Evolutionary conservation across 495 filamentous ascomycete genomes (phyloP).

Genomic region (Haplographium delicatum): DNA sequence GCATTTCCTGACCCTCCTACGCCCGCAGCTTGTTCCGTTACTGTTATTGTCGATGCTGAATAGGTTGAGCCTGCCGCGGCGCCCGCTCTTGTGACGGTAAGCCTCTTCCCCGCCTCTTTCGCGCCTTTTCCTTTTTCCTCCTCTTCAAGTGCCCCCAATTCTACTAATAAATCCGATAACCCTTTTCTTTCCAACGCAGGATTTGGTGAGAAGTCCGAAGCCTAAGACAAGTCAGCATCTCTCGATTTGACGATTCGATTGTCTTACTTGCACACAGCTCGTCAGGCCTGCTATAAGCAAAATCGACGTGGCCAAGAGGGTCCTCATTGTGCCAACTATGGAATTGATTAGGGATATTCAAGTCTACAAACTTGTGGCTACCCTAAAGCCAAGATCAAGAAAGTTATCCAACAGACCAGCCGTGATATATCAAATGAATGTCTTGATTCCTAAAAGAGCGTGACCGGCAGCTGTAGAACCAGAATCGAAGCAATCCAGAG

Average conservation of each 20-base stretch:
- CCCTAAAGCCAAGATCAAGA: constrained; percentile 14
- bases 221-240: constrained; percentile 13
- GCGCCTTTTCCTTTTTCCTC: background rate
- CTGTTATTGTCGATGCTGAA: constrained; percentile 6
- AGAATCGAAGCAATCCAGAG: constrained; percentile 5
- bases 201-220: background rate
- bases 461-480: constrained; percentile 25
- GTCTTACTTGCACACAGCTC: constrained; percentile 16
- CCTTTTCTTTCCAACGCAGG: constrained; percentile 10
- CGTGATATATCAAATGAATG: constrained; percentile 21
- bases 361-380: background rate
- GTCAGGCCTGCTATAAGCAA: constrained; percentile 10
- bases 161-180: constrained; percentile 17
- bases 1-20: background rate
- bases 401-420: constrained; percentile 23
- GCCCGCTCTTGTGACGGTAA: constrained; percentile 12
- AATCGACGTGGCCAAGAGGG: constrained; percentile 9
- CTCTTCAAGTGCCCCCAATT: constrained; percentile 7
- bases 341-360: background rate
- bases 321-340: constrained; percentile 10
- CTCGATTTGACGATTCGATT: background rate
- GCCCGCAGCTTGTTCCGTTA: constrained; percentile 3
- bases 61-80: constrained; percentile 12
- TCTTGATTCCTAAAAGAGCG: constrained; percentile 18
- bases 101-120: background rate